Evolutionary conservation across 2,329 filamentous ascomycete species (phyloP).

Genomic region (Blastomyces gilchristii): DNA sequence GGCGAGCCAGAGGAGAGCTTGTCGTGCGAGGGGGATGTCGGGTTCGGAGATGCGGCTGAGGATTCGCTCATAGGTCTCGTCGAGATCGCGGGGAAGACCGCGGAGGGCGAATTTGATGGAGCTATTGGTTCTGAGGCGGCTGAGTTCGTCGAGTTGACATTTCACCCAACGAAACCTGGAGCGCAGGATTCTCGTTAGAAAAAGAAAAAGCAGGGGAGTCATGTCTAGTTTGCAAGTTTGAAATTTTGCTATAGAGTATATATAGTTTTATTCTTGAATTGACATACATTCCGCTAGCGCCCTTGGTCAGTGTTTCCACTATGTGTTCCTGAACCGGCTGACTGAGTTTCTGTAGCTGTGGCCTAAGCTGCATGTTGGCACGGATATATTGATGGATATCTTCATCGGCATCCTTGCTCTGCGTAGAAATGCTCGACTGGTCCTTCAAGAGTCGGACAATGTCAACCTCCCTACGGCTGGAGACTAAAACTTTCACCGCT

Average conservation of each 20-base stretch:
- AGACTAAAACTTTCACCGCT: not conserved
- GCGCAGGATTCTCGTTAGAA: not conserved
- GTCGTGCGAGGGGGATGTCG: slow-evolving; percentile 5
- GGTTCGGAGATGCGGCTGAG: not conserved
- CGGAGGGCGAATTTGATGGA: slow-evolving; percentile 5
- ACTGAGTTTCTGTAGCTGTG: slow-evolving; percentile 1
- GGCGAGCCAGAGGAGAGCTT: slow-evolving; percentile 9
- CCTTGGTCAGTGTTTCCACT: slow-evolving; percentile 4
- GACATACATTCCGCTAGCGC: slow-evolving; percentile 8
- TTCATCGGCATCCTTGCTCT: slow-evolving; percentile 4
- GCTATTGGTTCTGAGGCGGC: slow-evolving; percentile 5
- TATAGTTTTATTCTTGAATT: not conserved
- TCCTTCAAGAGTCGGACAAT: slow-evolving; percentile 5
- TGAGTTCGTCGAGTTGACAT: slow-evolving; percentile 9
- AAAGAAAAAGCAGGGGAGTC: not conserved
- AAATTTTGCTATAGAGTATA: not conserved
- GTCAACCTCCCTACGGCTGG: slow-evolving; percentile 7
- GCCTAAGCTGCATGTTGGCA: not conserved
- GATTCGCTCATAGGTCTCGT: slow-evolving; percentile 9
- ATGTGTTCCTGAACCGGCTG: slow-evolving; percentile 2
- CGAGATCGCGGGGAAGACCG: slow-evolving; percentile 6
- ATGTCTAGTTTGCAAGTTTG: not conserved
- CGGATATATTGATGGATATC: slow-evolving; percentile 5
- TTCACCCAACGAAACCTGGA: slow-evolving; percentile 10
- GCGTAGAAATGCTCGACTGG: slow-evolving; percentile 2